A percentile compares a stretch with the other conserved stretches of the same genome.
phyloP scores from a whole-genome alignment of 495 filamentous ascomycete genomes.

The Aspergillus cristatus region DNA sequence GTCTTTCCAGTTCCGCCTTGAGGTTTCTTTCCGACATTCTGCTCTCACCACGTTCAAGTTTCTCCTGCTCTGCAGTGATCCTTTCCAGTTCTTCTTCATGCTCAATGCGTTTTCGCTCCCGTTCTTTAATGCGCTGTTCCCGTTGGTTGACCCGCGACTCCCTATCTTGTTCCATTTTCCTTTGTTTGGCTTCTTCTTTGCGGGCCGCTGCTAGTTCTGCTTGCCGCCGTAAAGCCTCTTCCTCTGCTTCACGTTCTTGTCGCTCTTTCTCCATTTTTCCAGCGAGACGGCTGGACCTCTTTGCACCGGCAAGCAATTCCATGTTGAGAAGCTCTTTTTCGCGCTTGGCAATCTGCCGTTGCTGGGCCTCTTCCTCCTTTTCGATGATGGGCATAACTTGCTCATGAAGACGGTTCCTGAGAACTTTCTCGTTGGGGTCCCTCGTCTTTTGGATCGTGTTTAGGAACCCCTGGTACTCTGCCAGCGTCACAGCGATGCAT shows the following conservation, averaged over 20 bases:
- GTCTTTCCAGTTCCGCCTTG: conserved; percentile 67
- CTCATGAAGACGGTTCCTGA: conserved; percentile 57
- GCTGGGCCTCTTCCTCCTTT: conserved; percentile 66
- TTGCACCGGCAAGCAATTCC: conserved; percentile 82
- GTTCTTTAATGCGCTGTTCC: conserved; percentile 73
- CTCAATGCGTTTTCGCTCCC: conserved; percentile 67
- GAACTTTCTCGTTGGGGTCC: conserved; percentile 70
- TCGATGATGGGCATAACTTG: conserved; percentile 78
- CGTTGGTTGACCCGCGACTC: conserved; percentile 76
- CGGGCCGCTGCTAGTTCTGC: conserved; percentile 55
- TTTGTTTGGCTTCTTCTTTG: conserved; percentile 59
- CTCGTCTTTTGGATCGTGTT: conserved; percentile 60
- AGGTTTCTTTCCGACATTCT: conserved; percentile 70
- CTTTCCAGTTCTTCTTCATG: conserved; percentile 77
- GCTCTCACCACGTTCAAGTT: conserved; percentile 49
- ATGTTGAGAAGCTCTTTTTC: conserved; percentile 73
- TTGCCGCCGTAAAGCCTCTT: conserved; percentile 62
- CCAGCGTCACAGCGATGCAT: conserved; percentile 71
- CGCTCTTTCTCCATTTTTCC: conserved; percentile 70
- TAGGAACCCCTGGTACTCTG: conserved; percentile 68
- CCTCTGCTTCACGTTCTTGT: conserved; percentile 57
- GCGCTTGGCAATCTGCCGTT: conserved; percentile 56
- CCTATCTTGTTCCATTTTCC: conserved; percentile 63
- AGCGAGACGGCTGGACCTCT: conserved; percentile 82
- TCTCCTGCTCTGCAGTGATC: conserved; percentile 68